Evolutionary conservation across 371 early-diverging fungal genomes (phyloP).

Genomic region (Mucor lusitanicus): DNA sequence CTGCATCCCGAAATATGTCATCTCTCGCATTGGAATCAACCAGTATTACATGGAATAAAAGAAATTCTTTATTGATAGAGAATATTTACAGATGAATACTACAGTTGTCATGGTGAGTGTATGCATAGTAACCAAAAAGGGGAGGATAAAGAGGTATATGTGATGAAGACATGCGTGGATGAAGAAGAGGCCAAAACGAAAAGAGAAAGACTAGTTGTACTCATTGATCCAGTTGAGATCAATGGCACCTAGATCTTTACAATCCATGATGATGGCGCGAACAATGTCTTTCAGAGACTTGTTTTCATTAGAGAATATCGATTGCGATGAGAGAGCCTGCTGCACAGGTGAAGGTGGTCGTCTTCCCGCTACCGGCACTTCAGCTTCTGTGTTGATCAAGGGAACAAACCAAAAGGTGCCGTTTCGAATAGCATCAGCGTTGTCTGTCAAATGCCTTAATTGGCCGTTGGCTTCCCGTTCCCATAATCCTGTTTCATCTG

Average conservation of each 20-base stretch:
- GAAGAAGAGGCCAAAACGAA: neutral
- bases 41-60: neutral
- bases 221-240: constrained; percentile 40
- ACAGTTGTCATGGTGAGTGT: neutral
- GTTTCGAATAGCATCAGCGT: neutral
- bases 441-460: constrained; percentile 1
- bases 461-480: constrained; percentile 3
- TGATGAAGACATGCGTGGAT: neutral
- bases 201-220: neutral
- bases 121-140: neutral
- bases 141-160: neutral
- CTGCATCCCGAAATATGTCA: constrained; percentile 84
- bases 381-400: neutral
- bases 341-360: constrained; percentile 22
- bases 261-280: constrained; percentile 31
- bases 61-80: neutral
- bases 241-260: constrained; percentile 31
- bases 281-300: constrained; percentile 29
- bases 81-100: neutral
- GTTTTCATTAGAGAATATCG: neutral
- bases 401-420: constrained; percentile 14
- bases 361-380: neutral
- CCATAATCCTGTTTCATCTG: constrained; percentile 16
- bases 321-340: neutral
- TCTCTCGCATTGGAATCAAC: constrained; percentile 20